Evolutionary conservation across 352 stramenopile genomes (phyloP).

Genomic region (Phytopythium mirpurense): DNA sequence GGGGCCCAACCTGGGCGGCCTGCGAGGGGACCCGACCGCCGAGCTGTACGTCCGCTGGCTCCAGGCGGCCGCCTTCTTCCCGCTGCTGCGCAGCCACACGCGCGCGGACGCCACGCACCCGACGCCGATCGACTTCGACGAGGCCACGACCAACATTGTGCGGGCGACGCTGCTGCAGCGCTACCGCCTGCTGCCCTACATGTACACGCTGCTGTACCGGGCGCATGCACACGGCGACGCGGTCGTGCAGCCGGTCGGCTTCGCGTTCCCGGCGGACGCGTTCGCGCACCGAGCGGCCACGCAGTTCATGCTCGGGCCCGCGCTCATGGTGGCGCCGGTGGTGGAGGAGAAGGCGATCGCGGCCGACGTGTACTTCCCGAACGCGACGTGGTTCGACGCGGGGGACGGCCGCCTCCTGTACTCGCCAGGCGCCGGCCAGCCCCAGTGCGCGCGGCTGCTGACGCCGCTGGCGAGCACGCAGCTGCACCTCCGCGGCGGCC

Average conservation of each 20-base stretch:
- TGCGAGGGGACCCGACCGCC: constrained; percentile 30
- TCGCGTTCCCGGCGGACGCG: constrained; percentile 62
- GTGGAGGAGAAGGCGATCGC: constrained; percentile 59
- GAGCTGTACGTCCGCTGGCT: constrained; percentile 84
- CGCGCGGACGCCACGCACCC: constrained; percentile 27
- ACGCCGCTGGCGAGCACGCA: constrained; percentile 52
- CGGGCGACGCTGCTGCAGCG: constrained; percentile 51
- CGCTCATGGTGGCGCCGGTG: constrained; percentile 78
- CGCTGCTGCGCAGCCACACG: constrained; percentile 76
- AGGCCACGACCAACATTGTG: constrained; percentile 56
- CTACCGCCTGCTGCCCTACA: constrained; percentile 76
- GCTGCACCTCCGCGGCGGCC: constrained; percentile 59
- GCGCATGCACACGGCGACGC: constrained; percentile 38
- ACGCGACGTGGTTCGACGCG: constrained; percentile 62
- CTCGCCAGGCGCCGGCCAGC: background rate
- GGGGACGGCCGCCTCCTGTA: constrained; percentile 24
- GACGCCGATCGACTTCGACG: constrained; percentile 65
- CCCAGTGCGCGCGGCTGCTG: constrained; percentile 19
- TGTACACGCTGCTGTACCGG: constrained; percentile 79
- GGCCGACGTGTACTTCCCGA: constrained; percentile 56
- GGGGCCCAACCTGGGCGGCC: constrained; percentile 65
- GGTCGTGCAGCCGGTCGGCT: constrained; percentile 47
- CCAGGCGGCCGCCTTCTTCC: constrained; percentile 73
- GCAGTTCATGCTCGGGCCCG: constrained; percentile 69
- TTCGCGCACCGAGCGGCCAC: constrained; percentile 33